Base-by-base conservation (phyloP, 352 stramenopile genomes). In the Phytophthora colocasiae region DNA sequence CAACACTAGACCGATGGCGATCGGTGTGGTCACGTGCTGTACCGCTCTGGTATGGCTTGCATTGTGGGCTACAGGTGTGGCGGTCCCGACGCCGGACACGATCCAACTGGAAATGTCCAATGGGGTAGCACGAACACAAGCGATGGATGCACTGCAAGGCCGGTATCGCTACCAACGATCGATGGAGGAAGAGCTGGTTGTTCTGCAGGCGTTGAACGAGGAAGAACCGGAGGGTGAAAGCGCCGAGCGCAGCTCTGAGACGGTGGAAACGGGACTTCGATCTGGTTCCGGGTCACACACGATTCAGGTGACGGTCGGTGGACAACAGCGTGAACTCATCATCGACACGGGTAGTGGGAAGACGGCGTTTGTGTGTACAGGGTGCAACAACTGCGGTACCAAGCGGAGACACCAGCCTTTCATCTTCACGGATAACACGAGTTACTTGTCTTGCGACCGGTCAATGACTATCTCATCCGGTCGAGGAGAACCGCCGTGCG, bases 291-390 rank as follows among this genome's bases (percentile, higher is more conserved):
- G 86, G 26, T 90, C 85, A 9, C 84, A 95, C 73, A 92, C 84
- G n/a, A 78, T 93, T 49, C 75, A 81, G 32, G 83, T 90, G 10
- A 58, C 74, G 9, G 76, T 93, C 32, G 85, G 83, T 2, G 83
- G 77, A 10, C 87, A 95, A 43, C 31, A 64, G 24, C 83, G 81
- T 3, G 79, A 92, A 52, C 77, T 99, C 2, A 99, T 99, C 69
- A 89, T 99, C 44, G 97, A 99, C 70, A 99, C 97, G 6, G 97
- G 97, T 17, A 97, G 83, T 17, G 89, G 95, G 55, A 97, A 97
- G 77, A 99, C 96, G 1, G 96, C 96, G 14, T 99, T 99, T 72
- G 90, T 98, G 4, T 99, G 96, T 67, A 75, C 70, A 15, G 93
- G 89, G 6, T 99, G 97, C 70, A 54, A 67, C 10, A 59, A 83